Base-by-base conservation (phyloP, 2,329 filamentous ascomycete genomes). In the Cladobotryum mycophilum region DNA sequence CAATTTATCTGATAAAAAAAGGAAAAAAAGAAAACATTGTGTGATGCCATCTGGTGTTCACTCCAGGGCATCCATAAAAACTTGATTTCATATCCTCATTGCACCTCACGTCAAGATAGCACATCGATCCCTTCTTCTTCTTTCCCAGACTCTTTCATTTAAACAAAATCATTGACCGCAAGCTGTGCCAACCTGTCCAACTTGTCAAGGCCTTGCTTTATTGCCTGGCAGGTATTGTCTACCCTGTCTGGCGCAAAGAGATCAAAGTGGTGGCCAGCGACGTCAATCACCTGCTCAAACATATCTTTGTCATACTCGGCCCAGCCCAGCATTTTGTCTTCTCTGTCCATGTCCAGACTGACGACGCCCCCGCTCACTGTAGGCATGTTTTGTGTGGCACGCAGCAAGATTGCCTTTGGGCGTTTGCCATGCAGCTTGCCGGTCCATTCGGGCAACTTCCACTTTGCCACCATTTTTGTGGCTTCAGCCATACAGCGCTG, bases 251-350 rank as follows among this genome's bases (percentile, higher is more conserved):
- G 60, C 2, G 60, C 60, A 56, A 78, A 78, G 37, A 78, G 62
- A 48, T 69, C 69, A 54, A 75, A 81, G 55, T 81, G 78, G 51
- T 80, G 70, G 0, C 78, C 76, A 1, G 76, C 67, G 2, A 80
- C 65, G 11, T 76, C 71, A n/a, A 78, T 53, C 1, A 78, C 66
- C 12, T 70, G 61, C 22, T 62, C 60, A 11, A 81, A 70, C 57
- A 79, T 66, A 18, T 63, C 62, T 25, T 65, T 64, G 18, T 70
- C 64, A 41, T 81, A 78, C 8, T 55, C 45, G 2, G 70, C 71
- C 78, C 78, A 81, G 9, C 77, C 77, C 1, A 81, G 64, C 46
- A 63, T 57, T 2, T 56, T 60, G 14, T 75, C 70, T 0, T 61
- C 53, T 1, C 78, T 70, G 18, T 66, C 57, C n/a, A 70, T 52